phyloP scores from a whole-genome alignment of 202 grass and related monocot species.

The Brachypodium distachyon region DNA sequence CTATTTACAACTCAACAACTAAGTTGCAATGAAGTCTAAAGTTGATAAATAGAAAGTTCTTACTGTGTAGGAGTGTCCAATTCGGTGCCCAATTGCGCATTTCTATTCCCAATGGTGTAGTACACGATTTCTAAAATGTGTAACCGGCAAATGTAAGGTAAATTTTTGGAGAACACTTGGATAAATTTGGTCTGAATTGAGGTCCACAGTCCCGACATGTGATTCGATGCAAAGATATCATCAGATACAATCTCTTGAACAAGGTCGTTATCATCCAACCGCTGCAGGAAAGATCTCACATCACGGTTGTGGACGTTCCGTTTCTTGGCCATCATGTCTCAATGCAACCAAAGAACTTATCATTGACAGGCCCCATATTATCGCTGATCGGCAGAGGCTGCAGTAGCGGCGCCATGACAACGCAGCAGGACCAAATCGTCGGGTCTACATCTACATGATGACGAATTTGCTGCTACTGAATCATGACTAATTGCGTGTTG shows the following conservation, averaged over 20 bases:
- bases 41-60: too few species aligned
- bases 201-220: not conserved
- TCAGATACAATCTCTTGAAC: not conserved
- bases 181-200: too few species aligned
- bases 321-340: not conserved
- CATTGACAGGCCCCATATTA: not conserved
- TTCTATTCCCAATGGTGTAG: too few species aligned
- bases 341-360: conserved; percentile 4
- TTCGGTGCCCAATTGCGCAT: too few species aligned
- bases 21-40: too few species aligned
- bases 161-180: too few species aligned
- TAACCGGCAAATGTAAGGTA: too few species aligned
- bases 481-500: not conserved
- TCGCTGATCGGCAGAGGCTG: not conserved
- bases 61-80: too few species aligned
- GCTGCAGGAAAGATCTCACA: not conserved
- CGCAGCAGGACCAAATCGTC: not conserved
- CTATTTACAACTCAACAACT: too few species aligned
- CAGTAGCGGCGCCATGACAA: not conserved
- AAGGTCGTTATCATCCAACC: conserved; percentile 7
- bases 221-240: not conserved
- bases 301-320: not conserved
- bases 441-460: not conserved
- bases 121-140: too few species aligned
- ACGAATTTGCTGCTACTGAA: not conserved